Evolutionary conservation across 108 stramenopile genomes (phyloP), one percentile per base, ranked within the genome.

Genomic region (Cyclotella sp.): DNA sequence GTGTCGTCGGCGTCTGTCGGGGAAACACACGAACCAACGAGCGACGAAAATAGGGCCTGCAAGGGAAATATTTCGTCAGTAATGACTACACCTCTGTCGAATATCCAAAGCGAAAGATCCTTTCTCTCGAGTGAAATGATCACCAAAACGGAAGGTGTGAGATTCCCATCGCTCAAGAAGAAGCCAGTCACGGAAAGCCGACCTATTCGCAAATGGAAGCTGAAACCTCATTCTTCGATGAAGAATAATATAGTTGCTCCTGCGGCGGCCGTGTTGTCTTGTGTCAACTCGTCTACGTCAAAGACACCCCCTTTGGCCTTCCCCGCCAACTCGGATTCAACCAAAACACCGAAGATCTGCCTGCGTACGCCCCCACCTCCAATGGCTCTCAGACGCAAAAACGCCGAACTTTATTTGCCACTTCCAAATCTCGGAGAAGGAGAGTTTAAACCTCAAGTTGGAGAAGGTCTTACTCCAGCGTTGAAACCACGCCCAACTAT

Each of bases 171-270:
- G 8, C 29, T 61, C 13, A 34, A 55, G 55, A 24, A 26, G 22
- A 24, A 7, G 19, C 24, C 55, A 1, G n/a, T 30, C 12, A 61
- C 14, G 4, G 2, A 39, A 29, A 14, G 34, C 30, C 60, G 30
- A 15, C 34, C 2, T 14, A 21, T 61, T 61, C 60, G 60, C 12
- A 61, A 61, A n/a, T 61, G 60, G 60, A 61, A 39, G 60, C 60
- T 61, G 18, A 61, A 61, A n/a, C 7, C 34, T 39, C 29, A 21
- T 61, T 61, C 4, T 6, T 34, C 34, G 34, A 5, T 16, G 4
- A 61, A 21, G 19, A 13, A 15, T 1, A 61, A 57, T 24, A 57
- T 57, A 8, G 19, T 3, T 3, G 12, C 14, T n/a, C n/a, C 52
- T 53, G 52, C 22, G 34, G 6, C 34, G 4, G 34, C 34, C 2